Base-by-base conservation (phyloP, 441 rosid species). In the Flueggea neowawraea region DNA sequence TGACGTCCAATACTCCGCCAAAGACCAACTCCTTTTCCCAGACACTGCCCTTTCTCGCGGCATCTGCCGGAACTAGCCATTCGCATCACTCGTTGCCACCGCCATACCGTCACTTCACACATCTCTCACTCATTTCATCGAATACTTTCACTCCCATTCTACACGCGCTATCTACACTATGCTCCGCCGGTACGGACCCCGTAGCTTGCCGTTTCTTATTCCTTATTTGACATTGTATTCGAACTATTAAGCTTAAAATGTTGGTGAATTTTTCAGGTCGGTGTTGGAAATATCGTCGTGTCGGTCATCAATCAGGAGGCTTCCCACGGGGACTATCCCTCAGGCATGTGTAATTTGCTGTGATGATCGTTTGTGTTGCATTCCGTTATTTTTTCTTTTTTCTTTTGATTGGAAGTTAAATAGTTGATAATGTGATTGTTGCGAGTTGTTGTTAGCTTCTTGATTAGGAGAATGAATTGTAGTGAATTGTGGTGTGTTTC, bases 251-350 rank as follows among this genome's bases (percentile, higher is more conserved):
- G 43, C 59, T 57, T 54, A 28, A 45, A 32, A 61, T 36, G 14
- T 28, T 15, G 36, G 14, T 36, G 44, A 10, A 53, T 75, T 61
- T 73, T 43, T 50, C 80, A 88, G 93, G 89, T 84, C 90, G 54
- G 56, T 90, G 73, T 76, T 81, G 72, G 88, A 85, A 73, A 66
- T 85, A 50, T 75, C 95, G 4, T 71, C 72, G 41, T 84, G 82
- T 67, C 83, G 60, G n/a, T 41, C 15, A 78, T 79, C 85, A 16
- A 28, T 64, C 22, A 62, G 75, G 69, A 86, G 85, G 65, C 54
- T 79, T 57, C 85, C 81, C 9, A 73, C 84, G 74, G 80, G 68
- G 69, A 57, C 73, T 75, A 68, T 61, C 17, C 61, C 83, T 71
- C 84, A 78, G 90, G 98, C 77, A 71, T 58, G 80, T 71, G 9